Conservation (phyloP, 2,329 filamentous ascomycete species). For the Stagonosporopsis chrysanthemi region DNA sequence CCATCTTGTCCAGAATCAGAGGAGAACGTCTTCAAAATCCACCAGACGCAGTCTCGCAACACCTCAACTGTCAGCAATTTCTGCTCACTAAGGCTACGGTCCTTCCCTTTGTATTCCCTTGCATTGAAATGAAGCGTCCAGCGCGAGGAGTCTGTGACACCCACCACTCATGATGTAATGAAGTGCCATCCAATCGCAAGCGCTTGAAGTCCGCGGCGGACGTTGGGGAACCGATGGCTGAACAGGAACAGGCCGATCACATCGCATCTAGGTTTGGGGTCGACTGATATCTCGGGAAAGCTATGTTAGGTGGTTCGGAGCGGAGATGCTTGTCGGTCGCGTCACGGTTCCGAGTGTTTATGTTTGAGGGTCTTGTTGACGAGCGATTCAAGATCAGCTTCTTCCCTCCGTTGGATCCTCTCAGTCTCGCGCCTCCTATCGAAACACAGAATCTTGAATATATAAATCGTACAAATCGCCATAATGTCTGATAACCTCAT, state of each 20-base stretch:
- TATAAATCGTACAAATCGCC: background rate
- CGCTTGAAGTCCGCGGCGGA: conserved; percentile 14
- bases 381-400: conserved; percentile 7
- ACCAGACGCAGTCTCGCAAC: background rate
- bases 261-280: conserved; percentile 1
- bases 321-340: conserved; percentile 16
- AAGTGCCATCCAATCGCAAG: conserved; percentile 6
- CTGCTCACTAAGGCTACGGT: background rate
- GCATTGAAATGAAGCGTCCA: background rate
- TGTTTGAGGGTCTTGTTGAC: conserved; percentile 14
- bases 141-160: background rate
- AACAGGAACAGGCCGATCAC: conserved; percentile 11
- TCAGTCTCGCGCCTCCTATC: background rate
- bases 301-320: conserved; percentile 8
- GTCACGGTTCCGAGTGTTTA: conserved; percentile 17
- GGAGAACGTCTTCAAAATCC: too few species aligned
- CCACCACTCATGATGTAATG: conserved; percentile 11
- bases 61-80: background rate
- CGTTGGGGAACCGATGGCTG: conserved; percentile 20
- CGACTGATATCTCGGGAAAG: conserved; percentile 15
- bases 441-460: background rate
- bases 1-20: background rate
- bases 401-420: background rate
- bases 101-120: background rate
- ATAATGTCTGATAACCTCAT: conserved; percentile 45